Conservation (phyloP, 345 rosid genomes). For the Aquilaria malaccensis region DNA sequence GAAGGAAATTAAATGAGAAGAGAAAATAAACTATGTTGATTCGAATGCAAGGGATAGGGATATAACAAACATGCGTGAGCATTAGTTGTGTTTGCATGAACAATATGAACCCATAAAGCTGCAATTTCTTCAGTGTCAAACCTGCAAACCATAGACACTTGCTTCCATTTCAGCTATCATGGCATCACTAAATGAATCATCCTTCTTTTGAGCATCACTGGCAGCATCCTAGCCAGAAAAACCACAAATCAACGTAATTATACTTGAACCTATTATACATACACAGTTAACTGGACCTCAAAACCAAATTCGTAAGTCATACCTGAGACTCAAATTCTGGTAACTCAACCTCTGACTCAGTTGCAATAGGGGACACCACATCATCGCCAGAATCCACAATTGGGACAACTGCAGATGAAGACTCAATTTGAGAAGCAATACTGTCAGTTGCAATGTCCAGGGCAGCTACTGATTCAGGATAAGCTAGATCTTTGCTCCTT, state of each 20-base stretch:
- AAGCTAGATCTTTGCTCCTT: constrained; percentile 20
- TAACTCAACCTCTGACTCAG: constrained; percentile 17
- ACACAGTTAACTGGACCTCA: neutral
- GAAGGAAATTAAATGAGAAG: too few relatives aligned
- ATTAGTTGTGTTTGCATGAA: too few relatives aligned
- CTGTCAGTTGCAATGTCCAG: constrained; percentile 13
- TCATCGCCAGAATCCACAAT: constrained; percentile 24
- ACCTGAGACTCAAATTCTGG: constrained; percentile 29
- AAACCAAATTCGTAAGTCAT: constrained; percentile 1
- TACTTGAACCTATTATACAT: neutral
- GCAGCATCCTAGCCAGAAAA: constrained; percentile 28
- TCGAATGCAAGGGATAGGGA: too few relatives aligned
- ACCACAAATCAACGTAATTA: constrained; percentile 7
- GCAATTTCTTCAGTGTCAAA: constrained; percentile 9
- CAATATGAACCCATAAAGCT: too few relatives aligned
- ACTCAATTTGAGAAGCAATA: constrained; percentile 17
- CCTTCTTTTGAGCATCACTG: constrained; percentile 24
- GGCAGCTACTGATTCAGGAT: constrained; percentile 12
- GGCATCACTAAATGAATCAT: constrained; percentile 32
- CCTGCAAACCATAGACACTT: constrained; percentile 63
- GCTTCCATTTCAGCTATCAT: constrained; percentile 68
- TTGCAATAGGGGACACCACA: constrained; percentile 14
- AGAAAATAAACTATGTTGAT: too few relatives aligned
- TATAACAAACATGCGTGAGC: too few relatives aligned
- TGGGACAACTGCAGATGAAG: constrained; percentile 19